Evolutionary conservation across 2,329 filamentous ascomycete species (phyloP), one percentile per base, ranked within the genome.

Genomic region (Chrysoporthe deuterocubensis): DNA sequence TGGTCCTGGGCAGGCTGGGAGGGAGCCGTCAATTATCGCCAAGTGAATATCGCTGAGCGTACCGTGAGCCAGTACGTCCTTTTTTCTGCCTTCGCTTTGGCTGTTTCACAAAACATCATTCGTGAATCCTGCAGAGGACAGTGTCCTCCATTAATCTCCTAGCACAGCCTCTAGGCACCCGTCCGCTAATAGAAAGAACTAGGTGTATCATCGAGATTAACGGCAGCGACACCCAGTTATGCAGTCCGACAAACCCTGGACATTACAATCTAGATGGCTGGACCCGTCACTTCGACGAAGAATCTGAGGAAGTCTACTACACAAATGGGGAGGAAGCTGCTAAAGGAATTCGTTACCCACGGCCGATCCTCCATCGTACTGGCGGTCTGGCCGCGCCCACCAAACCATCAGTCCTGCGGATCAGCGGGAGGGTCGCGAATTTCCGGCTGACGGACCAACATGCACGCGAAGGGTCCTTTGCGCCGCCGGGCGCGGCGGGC

Each of bases 1-100:
- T 68, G 66, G 66, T 65, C 66, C 37, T 68, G 66, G 66, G 66
- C 66, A 21, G 66, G 66, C 18, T 68, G 66, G 66, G 57, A 44
- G 4, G 66, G 66, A 16, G 18, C 37, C 18, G 62, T 68, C 4
- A 37, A 40, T 2, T 68, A 68, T 40, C 21, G 37, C 11, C 26
- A 46, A 21, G 40, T 54, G 40, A 65, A 65, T 58, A 60, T 68
- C 11, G 58, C 62, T n/a, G 62, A 68, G 37, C 64, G 57, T 32
- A 68, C 56, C 34, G 62, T 63, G 11, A 65, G 66, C 58, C 66
- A 68, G 48, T 57, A n/a, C 32, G 52, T 37, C 32, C 3, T n/a
- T 26, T 18, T 37, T 56, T n/a, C 48, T 4, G 9, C n/a, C n/a
- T 26, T 1, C 21, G 4, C 7, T 52, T n/a, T 7, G 3, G 4